These are phyloP conservation scores for Ramalina peruviana DNA, from an alignment of 495 filamentous ascomycete genomes.

Conservation along the genomic window DNA sequence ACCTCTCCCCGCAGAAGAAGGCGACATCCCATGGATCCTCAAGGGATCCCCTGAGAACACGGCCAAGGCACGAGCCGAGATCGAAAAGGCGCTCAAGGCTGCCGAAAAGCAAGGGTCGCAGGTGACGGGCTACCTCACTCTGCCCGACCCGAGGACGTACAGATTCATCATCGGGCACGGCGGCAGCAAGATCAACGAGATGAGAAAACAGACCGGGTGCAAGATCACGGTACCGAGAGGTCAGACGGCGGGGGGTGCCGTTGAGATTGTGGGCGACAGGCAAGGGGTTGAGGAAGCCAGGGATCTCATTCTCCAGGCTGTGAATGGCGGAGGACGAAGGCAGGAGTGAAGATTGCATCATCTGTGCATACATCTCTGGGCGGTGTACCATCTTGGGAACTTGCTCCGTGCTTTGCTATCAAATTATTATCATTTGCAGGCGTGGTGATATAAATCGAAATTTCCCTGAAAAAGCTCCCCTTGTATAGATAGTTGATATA, in stretches of 20 bases:
- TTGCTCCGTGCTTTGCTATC: too few relatives aligned
- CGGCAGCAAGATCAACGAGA: slow-evolving; percentile 80
- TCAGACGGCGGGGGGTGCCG: slow-evolving; percentile 64
- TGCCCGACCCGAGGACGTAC: slow-evolving; percentile 82
- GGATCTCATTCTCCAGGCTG: slow-evolving; percentile 73
- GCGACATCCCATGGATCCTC: slow-evolving; percentile 84
- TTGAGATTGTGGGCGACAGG: slow-evolving; percentile 67
- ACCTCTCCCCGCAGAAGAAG: slow-evolving; percentile 37
- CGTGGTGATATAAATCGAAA: too few relatives aligned
- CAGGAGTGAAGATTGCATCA: background rate
- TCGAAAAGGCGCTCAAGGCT: slow-evolving; percentile 55
- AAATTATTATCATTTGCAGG: too few relatives aligned
- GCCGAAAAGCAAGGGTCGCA: slow-evolving; percentile 51
- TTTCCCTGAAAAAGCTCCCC: too few relatives aligned
- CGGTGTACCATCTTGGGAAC: too few relatives aligned
- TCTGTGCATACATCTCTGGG: too few relatives aligned
- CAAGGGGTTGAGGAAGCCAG: slow-evolving; percentile 78
- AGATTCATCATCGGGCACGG: slow-evolving; percentile 79
- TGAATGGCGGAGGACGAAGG: slow-evolving; percentile 20
- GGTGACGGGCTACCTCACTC: slow-evolving; percentile 65
- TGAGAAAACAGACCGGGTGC: slow-evolving; percentile 83
- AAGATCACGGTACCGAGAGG: slow-evolving; percentile 82
- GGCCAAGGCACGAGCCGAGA: slow-evolving; percentile 56
- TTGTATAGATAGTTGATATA: too few relatives aligned
- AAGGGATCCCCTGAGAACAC: slow-evolving; percentile 63